Percentiles rank a stretch among this genome's conserved stretches.
Conservation (phyloP, 2,329 filamentous ascomycete species). For the Aureobasidium vineae region DNA sequence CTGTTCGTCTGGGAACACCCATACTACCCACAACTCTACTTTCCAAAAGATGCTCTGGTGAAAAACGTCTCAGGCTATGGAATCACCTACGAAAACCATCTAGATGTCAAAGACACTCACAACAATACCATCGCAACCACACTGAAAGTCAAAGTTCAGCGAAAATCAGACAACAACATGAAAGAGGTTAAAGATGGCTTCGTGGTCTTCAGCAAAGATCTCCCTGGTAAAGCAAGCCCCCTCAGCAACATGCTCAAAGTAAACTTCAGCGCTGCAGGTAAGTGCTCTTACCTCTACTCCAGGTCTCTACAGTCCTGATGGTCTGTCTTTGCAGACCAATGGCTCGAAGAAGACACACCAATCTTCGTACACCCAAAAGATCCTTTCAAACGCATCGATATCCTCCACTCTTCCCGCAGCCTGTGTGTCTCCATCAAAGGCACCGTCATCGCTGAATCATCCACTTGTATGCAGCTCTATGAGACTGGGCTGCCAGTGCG, state of each 20-base stretch:
- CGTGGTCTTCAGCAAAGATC: conserved; percentile 32
- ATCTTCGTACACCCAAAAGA: conserved; percentile 65
- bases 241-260: conserved; percentile 27
- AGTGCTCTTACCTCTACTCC: neutral
- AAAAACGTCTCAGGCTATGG: neutral
- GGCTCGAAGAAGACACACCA: conserved; percentile 60
- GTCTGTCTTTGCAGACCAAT: conserved; percentile 39
- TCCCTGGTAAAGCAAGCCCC: conserved; percentile 8
- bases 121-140: conserved; percentile 32
- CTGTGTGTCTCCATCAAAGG: conserved; percentile 54
- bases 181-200: conserved; percentile 35
- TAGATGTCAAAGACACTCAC: conserved; percentile 29
- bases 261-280: conserved; percentile 27
- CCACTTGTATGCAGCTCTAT: conserved; percentile 53
- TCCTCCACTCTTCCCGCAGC: conserved; percentile 55
- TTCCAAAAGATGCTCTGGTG: conserved; percentile 31
- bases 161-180: neutral
- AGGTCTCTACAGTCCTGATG: neutral
- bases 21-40: conserved; percentile 49
- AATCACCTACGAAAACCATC: conserved; percentile 28
- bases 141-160: conserved; percentile 31
- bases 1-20: conserved; percentile 46
- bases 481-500: conserved; percentile 61
- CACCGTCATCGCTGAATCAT: conserved; percentile 48
- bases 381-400: conserved; percentile 64